Base-by-base conservation (phyloP, 257 asterid genomes). In the Hygrophila difformis region DNA sequence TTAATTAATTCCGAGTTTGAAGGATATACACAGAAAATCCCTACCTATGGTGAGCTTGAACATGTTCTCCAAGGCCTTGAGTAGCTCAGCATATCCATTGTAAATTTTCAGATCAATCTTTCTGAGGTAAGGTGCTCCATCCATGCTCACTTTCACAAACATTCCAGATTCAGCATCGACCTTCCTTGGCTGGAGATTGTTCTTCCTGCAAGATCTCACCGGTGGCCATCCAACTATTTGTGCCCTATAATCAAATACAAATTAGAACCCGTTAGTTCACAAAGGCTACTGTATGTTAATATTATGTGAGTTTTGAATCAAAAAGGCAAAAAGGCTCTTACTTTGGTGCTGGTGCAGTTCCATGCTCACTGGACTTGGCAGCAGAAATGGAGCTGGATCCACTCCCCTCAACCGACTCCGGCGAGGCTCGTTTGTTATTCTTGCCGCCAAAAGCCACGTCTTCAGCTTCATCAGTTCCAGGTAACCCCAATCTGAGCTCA, bases 71-170 rank as follows among this genome's bases (percentile, higher is more conserved):
- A 87, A 59, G 13, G 75, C 93, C 49, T 48, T 40, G 1, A 79
- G 67, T 6, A 87, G 82, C 50, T 73, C 69, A 8, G 71, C 17
- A 35, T 87, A 87, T 15, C 84, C 76, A 12, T 43, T 39, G 65
- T 72, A 83, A 13, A 73, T 52, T 44, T 77, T 80, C 44, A 87
- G 46, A 59, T 83, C 97, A 49, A 83, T 72, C 74, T 87, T 87
- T 33, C 97, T 72, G 5, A 87, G 81, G 28, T 75, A 87, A 50
- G 97, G 86, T 0, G 86, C 97, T 20, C 95, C 93, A 56, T 83
- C 97, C 93, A 87, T 68, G 72, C 97, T 77, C 15, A 87, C 94
- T 58, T 87, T 83, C 33, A 87, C 89, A 60, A 42, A 87, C 58
- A 68, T 74, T 51, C 82, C 94, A 39, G 20, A 17, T 16, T 71